Evolutionary conservation across 129 eudicot genomes (phyloP).

Genomic region (Helichrysum umbraculigerum): DNA sequence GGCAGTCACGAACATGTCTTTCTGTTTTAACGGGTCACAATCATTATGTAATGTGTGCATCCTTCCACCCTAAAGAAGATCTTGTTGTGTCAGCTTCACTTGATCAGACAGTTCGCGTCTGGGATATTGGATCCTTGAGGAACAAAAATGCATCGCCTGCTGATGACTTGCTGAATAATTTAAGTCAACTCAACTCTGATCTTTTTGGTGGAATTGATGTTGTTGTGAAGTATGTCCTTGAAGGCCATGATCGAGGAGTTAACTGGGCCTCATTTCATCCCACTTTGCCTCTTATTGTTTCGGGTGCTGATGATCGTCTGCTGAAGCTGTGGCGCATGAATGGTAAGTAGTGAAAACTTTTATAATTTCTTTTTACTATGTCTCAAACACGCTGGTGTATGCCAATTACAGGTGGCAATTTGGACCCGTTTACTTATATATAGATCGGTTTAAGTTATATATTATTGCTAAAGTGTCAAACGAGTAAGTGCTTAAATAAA

Average conservation of each 20-base stretch:
- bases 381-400: neutral
- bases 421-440: neutral
- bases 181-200: slow-evolving; percentile 49
- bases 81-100: slow-evolving; percentile 56
- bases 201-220: slow-evolving; percentile 60
- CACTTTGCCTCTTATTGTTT: slow-evolving; percentile 50
- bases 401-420: neutral
- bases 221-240: slow-evolving; percentile 58
- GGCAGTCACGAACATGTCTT: slow-evolving; percentile 55
- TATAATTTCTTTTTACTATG: neutral
- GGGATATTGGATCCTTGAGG: slow-evolving; percentile 56
- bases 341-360: slow-evolving; percentile 30
- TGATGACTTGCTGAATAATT: slow-evolving; percentile 42
- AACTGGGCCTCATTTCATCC: slow-evolving; percentile 62
- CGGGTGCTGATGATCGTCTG: slow-evolving; percentile 58
- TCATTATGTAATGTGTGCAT: slow-evolving; percentile 58
- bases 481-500: neutral
- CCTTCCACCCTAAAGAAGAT: slow-evolving; percentile 56
- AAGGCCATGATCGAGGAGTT: slow-evolving; percentile 60
- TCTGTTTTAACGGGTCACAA: slow-evolving; percentile 58
- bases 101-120: slow-evolving; percentile 55
- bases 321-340: slow-evolving; percentile 60
- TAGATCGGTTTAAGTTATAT: neutral
- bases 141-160: slow-evolving; percentile 42
- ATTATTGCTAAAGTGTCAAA: neutral